Evolutionary conservation across 345 rosid species (phyloP).

Genomic region (Geranium rotundifolium): DNA sequence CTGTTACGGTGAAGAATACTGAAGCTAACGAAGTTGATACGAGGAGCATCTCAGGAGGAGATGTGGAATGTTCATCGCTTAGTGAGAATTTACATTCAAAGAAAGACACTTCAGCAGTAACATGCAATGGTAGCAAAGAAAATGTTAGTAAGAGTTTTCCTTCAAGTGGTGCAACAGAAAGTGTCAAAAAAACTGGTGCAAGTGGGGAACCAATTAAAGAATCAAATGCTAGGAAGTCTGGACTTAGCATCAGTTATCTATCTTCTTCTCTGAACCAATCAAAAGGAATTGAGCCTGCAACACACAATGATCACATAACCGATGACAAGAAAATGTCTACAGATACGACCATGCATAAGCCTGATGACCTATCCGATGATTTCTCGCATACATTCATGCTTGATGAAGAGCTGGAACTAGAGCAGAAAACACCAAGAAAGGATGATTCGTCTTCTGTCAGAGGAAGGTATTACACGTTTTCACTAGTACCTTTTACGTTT

Average conservation of each 20-base stretch:
- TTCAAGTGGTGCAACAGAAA: conserved; percentile 11
- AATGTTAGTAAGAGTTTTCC: conserved; percentile 7
- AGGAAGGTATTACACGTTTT: conserved; percentile 36
- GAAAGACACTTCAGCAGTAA: conserved; percentile 13
- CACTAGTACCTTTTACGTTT: neutral
- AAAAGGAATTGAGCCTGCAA: conserved; percentile 28
- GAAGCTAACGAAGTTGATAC: conserved; percentile 19
- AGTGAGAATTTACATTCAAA: conserved; percentile 12
- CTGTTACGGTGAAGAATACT: conserved; percentile 13
- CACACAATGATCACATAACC: conserved; percentile 11
- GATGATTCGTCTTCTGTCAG: conserved; percentile 27
- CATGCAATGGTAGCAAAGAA: conserved; percentile 8
- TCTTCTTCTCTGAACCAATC: conserved; percentile 10
- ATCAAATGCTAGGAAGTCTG: conserved; percentile 15
- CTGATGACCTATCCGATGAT: conserved; percentile 51
- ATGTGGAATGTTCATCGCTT: conserved; percentile 8
- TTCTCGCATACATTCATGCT: conserved; percentile 74
- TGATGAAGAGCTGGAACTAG: conserved; percentile 89
- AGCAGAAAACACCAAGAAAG: conserved; percentile 48
- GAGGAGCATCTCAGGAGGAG: conserved; percentile 15
- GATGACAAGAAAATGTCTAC: conserved; percentile 19
- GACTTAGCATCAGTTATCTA: conserved; percentile 9
- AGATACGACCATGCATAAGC: conserved; percentile 17
- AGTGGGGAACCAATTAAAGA: conserved; percentile 11
- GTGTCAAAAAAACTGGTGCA: conserved; percentile 2